Evolutionary conservation across 176 grass and related monocot genomes (phyloP), one percentile per base, ranked within the genome.

Genomic region (Oryza meyeriana): DNA sequence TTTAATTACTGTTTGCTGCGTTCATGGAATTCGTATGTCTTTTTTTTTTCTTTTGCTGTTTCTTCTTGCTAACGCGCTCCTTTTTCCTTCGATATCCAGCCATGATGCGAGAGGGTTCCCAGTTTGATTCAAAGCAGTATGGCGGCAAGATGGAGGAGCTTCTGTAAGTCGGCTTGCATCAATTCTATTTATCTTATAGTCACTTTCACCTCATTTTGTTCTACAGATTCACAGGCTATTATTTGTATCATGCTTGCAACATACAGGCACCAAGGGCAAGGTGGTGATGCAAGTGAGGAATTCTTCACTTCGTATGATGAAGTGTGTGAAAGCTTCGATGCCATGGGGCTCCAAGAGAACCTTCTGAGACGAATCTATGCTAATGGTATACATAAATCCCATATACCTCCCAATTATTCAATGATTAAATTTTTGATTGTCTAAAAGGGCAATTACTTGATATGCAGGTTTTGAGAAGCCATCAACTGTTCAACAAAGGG

Each of bases 231-330:
- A n/a, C 39, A 26, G n/a, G n/a, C n/a, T 52, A 0, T 66, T 18
- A 38, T 48, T 14, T 26, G n/a, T 22, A 44, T 3, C 1, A 0
- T 40, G 44, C 5, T 86, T 81, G 41, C 12, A 28, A 39, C 10
- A 70, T 55, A 39, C 61, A 89, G 87, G 74, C 30, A 78, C 3
- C 55, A 35, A 62, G 34, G 63, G n/a, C n/a, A n/a, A n/a, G n/a
- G n/a, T n/a, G n/a, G n/a, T n/a, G n/a, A n/a, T 34, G 84, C 80
- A 8, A 45, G 20, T 44, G 83, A 91, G 13, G 84, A 91, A 0
- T 91, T 91, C 69, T 91, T 87, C n/a, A 91, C 89, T 38, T 66
- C 84, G 5, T 91, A 91, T 71, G 89, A 91, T 80, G 89, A 91
- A 75, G 89, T 91, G 14, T 69, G 36, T 76, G 89, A 91, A 8